Conservation (phyloP, 331 rosid species). For the Arachis monticola region DNA sequence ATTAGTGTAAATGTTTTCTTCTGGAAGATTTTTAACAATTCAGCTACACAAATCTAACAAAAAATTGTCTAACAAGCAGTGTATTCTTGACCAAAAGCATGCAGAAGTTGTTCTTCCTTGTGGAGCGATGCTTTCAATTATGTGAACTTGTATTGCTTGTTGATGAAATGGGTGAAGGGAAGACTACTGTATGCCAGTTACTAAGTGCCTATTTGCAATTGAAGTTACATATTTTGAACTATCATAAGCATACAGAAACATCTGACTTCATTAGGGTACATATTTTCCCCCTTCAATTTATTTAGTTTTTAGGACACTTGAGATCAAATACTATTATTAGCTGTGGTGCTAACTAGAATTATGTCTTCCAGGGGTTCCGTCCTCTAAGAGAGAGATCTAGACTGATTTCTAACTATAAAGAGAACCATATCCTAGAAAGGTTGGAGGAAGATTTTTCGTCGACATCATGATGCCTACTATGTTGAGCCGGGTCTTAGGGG, state of each 20-base stretch:
- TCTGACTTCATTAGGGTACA: constrained; percentile 86
- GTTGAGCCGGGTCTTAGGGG: too few species aligned
- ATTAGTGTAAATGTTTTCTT: too few species aligned
- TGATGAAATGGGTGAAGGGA: constrained; percentile 99
- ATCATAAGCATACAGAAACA: too few species aligned
- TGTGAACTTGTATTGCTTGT: constrained; percentile 91
- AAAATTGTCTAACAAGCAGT: constrained; percentile 40
- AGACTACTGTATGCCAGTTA: constrained; percentile 91
- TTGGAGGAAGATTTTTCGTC: too few species aligned
- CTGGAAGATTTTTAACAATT: too few species aligned
- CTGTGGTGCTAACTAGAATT: constrained; percentile 11
- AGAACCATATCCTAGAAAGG: too few species aligned
- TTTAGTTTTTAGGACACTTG: background rate
- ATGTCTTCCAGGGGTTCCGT: constrained; percentile 57
- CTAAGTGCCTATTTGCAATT: too few species aligned
- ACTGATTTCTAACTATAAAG: too few species aligned
- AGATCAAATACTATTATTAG: background rate
- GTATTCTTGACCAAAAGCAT: constrained; percentile 70
- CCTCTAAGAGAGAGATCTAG: too few species aligned
- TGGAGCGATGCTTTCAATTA: constrained; percentile 72
- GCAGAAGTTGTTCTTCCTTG: constrained; percentile 78
- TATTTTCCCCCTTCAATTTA: constrained; percentile 8
- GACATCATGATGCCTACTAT: too few species aligned
- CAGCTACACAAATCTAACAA: too few species aligned
- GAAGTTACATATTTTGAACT: too few species aligned